phyloP scores from a whole-genome alignment of 768 basidiomycete genomes.

The Lactarius psammicola region DNA sequence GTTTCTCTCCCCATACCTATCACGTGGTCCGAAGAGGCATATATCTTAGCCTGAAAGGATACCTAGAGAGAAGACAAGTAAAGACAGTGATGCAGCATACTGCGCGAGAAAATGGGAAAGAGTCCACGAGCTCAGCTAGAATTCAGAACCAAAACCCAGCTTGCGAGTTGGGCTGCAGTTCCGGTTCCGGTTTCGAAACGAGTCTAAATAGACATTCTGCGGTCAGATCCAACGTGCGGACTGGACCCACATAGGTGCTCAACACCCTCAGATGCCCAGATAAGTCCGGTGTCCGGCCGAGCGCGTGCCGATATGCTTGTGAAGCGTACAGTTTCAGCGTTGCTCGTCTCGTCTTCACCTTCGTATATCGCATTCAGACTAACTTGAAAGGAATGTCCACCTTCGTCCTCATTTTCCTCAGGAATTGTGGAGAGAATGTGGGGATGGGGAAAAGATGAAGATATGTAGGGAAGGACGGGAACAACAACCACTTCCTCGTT shows the following conservation, averaged over 20 bases:
- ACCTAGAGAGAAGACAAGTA: conserved; percentile 12
- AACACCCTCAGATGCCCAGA: not conserved
- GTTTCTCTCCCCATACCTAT: not conserved
- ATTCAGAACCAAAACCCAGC: not conserved
- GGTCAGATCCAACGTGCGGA: not conserved
- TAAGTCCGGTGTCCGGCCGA: not conserved
- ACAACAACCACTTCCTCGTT: not conserved
- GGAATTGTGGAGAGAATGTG: conserved; percentile 15
- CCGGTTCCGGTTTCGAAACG: not conserved
- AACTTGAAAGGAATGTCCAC: not conserved
- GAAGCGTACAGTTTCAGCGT: conserved; percentile 14
- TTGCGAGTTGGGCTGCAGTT: not conserved
- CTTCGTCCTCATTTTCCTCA: conserved; percentile 11
- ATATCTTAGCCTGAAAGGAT: not conserved
- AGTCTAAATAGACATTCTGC: conserved; percentile 12
- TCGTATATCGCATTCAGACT: not conserved
- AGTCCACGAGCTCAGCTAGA: conserved; percentile 21
- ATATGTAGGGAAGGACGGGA: not conserved
- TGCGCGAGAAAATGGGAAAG: conserved; percentile 6
- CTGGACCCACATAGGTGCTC: not conserved
- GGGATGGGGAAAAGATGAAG: conserved; percentile 14
- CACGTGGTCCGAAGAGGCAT: not conserved
- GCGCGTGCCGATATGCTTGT: not conserved
- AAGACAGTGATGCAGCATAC: conserved; percentile 12
- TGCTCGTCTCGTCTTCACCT: conserved; percentile 10